Conservation (phyloP, 805 yeast genomes). For the Blastobotrys terrestris region DNA sequence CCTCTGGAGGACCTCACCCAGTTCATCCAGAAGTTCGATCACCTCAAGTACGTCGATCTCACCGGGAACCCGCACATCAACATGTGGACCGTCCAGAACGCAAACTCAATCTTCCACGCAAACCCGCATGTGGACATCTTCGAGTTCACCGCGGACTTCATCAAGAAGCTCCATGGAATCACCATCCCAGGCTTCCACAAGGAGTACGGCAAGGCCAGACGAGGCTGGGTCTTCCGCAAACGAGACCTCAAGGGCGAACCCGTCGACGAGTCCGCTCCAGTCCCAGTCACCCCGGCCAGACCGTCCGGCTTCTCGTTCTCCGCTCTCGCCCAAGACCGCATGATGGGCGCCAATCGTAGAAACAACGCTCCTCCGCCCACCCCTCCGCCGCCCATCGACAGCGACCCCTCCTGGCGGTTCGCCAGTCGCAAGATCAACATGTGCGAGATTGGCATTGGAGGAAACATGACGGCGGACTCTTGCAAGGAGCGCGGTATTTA, state of each 20-base stretch:
- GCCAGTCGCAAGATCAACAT: constrained; percentile 33
- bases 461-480: constrained; percentile 15
- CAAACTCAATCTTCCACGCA: constrained; percentile 39
- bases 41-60: constrained; percentile 55
- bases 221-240: constrained; percentile 65
- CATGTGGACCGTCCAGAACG: constrained; percentile 52
- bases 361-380: not conserved
- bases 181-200: constrained; percentile 33
- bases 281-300: constrained; percentile 6
- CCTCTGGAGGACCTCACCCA: constrained; percentile 22
- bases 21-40: constrained; percentile 21
- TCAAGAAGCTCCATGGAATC: constrained; percentile 24
- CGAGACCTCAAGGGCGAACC: constrained; percentile 3
- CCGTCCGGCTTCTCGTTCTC: constrained; percentile 23
- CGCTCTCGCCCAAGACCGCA: constrained; percentile 21
- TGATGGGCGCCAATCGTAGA: constrained; percentile 3
- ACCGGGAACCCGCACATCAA: constrained; percentile 56
- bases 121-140: constrained; percentile 51
- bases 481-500: constrained; percentile 29
- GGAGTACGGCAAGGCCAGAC: constrained; percentile 52
- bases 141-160: constrained; percentile 42
- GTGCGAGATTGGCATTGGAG: constrained; percentile 29
- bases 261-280: constrained; percentile 7
- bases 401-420: constrained; percentile 24
- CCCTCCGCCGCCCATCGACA: constrained; percentile 5